phyloP scores from a whole-genome alignment of 768 basidiomycete species.

The Termitomyces eurrhizus region DNA sequence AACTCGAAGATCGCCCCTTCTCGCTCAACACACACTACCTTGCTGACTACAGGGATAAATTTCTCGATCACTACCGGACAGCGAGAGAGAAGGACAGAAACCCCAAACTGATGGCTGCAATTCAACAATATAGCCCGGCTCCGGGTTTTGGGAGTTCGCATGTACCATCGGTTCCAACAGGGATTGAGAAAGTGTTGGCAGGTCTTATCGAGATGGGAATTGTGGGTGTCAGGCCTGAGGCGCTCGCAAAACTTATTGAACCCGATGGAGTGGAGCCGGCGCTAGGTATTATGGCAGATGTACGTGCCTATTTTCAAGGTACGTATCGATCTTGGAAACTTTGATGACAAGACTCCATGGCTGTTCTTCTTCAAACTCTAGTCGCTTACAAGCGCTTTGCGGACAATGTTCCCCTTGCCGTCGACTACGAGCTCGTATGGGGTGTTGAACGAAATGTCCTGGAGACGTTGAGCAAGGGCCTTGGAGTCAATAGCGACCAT shows the following conservation, averaged over 20 bases:
- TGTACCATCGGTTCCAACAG: conserved; percentile 8
- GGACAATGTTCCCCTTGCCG: conserved; percentile 52
- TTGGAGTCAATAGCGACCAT: conserved; percentile 49
- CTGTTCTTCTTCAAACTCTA: conserved; percentile 18
- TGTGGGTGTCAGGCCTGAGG: conserved; percentile 29
- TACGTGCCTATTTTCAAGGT: conserved; percentile 78
- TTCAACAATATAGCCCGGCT: conserved; percentile 17
- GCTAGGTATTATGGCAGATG: conserved; percentile 64
- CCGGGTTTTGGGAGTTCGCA: neutral
- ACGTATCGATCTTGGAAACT: neutral
- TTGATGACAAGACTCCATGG: neutral
- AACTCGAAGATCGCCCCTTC: conserved; percentile 39
- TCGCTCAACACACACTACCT: conserved; percentile 50
- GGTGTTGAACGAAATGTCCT: conserved; percentile 47
- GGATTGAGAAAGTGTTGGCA: conserved; percentile 30
- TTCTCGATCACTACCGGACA: conserved; percentile 45
- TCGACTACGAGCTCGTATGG: conserved; percentile 53
- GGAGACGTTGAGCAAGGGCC: conserved; percentile 38
- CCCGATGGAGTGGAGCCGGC: conserved; percentile 52
- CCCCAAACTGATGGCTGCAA: conserved; percentile 21
- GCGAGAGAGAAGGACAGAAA: conserved; percentile 31
- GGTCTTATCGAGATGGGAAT: conserved; percentile 38
- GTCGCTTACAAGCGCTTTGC: conserved; percentile 58
- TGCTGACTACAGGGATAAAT: conserved; percentile 41
- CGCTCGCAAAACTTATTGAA: conserved; percentile 48